Conservation (phyloP, 192 early-diverging fungal genomes). For the Backusella macrospora region DNA sequence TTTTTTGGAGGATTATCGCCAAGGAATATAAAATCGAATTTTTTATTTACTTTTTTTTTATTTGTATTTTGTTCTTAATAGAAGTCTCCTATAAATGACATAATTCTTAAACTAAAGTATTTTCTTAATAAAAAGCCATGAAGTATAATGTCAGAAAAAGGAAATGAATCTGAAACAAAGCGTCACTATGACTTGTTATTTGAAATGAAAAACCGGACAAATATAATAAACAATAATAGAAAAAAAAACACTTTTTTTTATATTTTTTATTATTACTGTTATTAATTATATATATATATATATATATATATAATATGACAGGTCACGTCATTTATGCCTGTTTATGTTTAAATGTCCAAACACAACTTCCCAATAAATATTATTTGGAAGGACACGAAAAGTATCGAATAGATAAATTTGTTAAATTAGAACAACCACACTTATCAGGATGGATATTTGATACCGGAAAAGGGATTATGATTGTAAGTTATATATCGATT, state of each 20-base stretch:
- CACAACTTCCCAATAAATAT: constrained; percentile 28
- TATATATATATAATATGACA: constrained; percentile 9
- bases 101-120: neutral
- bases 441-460: constrained; percentile 25
- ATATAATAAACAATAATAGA: neutral
- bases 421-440: neutral
- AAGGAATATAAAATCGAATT: too few relatives aligned
- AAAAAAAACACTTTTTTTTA: neutral
- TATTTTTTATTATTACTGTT: neutral
- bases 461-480: constrained; percentile 21
- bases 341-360: constrained; percentile 28
- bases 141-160: neutral
- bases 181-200: constrained; percentile 3
- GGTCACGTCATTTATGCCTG: constrained; percentile 36
- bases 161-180: constrained; percentile 3
- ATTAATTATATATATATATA: constrained; percentile 2
- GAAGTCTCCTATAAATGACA: too few relatives aligned
- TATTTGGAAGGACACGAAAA: constrained; percentile 20
- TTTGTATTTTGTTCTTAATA: too few relatives aligned
- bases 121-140: neutral
- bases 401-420: constrained; percentile 5
- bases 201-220: neutral
- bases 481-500: constrained; percentile 6
- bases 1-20: too few relatives aligned
- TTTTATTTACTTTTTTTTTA: too few relatives aligned